Evolutionary conservation across 306 rosid species (phyloP).

Genomic region (Abrus pulchellus): DNA sequence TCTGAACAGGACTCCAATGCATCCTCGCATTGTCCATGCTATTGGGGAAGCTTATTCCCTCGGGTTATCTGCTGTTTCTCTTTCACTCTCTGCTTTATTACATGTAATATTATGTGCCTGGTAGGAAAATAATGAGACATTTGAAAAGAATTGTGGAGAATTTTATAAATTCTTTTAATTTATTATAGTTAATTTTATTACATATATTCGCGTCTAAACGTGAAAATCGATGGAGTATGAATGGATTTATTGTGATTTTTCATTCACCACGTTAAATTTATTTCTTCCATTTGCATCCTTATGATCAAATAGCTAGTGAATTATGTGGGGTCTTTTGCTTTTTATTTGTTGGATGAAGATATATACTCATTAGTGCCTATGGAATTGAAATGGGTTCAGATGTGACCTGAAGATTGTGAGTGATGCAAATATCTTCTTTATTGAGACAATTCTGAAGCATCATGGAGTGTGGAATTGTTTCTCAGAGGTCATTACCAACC

Average conservation of each 20-base stretch:
- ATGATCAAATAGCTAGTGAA: not conserved
- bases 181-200: no score
- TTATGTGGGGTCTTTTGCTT: not conserved
- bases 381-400: slow-evolving; percentile 45
- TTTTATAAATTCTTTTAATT: no score
- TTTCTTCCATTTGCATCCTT: not conserved
- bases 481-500: slow-evolving; percentile 68
- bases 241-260: no score
- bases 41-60: slow-evolving; percentile 64
- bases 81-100: not conserved
- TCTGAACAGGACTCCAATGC: slow-evolving; percentile 60
- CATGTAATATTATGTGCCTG: not conserved
- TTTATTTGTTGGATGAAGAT: slow-evolving; percentile 15
- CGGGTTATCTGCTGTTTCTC: slow-evolving; percentile 52
- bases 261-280: no score
- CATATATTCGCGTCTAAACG: no score
- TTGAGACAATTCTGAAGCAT: slow-evolving; percentile 69
- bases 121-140: not conserved
- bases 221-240: no score
- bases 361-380: not conserved
- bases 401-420: slow-evolving; percentile 76
- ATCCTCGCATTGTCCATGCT: slow-evolving; percentile 62
- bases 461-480: slow-evolving; percentile 59
- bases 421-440: slow-evolving; percentile 71
- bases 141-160: no score